phyloP scores from a whole-genome alignment of 2,329 filamentous ascomycete species.

The Colletotrichum incanum region DNA sequence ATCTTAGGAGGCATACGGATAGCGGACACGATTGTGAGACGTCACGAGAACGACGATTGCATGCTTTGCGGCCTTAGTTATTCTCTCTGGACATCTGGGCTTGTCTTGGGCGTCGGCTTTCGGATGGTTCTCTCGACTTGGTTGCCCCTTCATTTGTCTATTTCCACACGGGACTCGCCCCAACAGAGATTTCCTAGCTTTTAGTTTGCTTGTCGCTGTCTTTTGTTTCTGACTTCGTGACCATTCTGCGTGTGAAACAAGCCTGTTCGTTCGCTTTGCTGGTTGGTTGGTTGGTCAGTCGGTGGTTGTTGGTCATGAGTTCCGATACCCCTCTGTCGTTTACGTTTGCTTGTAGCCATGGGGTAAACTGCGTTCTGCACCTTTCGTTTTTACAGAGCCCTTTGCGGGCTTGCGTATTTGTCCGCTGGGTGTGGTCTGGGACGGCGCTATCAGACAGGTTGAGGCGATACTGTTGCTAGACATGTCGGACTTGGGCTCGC shows the following conservation, averaged over 20 bases:
- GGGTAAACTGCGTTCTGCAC: not conserved
- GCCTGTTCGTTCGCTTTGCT: conserved; percentile 20
- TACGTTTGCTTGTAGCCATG: not conserved
- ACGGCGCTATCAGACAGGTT: not conserved
- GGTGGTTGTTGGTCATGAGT: conserved; percentile 6
- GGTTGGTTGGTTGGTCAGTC: not conserved
- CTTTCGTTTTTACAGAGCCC: not conserved
- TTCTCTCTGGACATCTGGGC: conserved; percentile 38
- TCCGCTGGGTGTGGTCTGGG: not conserved
- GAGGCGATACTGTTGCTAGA: not conserved
- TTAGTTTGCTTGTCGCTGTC: conserved; percentile 37
- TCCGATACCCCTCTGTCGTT: conserved; percentile 26
- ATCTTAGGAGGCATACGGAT: conserved; percentile 44
- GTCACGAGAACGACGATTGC: conserved; percentile 42
- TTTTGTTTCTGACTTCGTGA: conserved; percentile 38
- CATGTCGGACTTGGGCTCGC: not conserved
- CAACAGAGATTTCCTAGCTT: conserved; percentile 44
- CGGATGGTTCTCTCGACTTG: conserved; percentile 36
- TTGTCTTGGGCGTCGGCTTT: conserved; percentile 38
- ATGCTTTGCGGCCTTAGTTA: conserved; percentile 36
- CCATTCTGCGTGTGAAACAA: conserved; percentile 33
- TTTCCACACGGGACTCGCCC: conserved; percentile 34
- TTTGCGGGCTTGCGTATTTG: not conserved
- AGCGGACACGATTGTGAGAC: conserved; percentile 43
- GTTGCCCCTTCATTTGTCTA: conserved; percentile 41